A percentile compares a stretch with the other conserved stretches of the same genome.
phyloP scores from a whole-genome alignment of 495 filamentous ascomycete genomes.

The Hypoxylon trugodes region DNA sequence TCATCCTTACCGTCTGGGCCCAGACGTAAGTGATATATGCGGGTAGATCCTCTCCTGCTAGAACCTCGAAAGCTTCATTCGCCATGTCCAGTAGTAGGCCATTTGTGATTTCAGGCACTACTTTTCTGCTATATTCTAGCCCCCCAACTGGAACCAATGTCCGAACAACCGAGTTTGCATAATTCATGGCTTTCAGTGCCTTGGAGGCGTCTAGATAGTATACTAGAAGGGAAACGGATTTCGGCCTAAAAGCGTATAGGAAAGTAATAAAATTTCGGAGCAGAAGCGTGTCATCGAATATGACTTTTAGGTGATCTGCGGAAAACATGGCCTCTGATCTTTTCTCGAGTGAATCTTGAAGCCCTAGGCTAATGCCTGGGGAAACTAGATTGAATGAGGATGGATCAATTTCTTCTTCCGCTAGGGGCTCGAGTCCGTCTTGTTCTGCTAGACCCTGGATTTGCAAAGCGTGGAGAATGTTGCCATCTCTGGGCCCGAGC shows the following conservation, averaged over 20 bases:
- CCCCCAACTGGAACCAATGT: constrained; percentile 59
- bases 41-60: constrained; percentile 73
- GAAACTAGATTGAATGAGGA: constrained; percentile 62
- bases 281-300: constrained; percentile 69
- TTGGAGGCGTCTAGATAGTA: constrained; percentile 77
- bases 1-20: constrained; percentile 63
- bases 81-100: constrained; percentile 66
- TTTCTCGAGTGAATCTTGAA: constrained; percentile 63
- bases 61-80: constrained; percentile 62
- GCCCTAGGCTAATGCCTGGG: constrained; percentile 36
- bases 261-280: constrained; percentile 71
- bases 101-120: constrained; percentile 59
- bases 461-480: constrained; percentile 51
- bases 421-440: constrained; percentile 59
- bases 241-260: constrained; percentile 65
- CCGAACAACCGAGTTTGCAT: constrained; percentile 69
- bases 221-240: constrained; percentile 70
- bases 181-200: constrained; percentile 73
- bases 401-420: constrained; percentile 57
- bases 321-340: constrained; percentile 72
- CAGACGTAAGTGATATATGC: constrained; percentile 73
- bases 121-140: constrained; percentile 54
- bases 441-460: constrained; percentile 45
- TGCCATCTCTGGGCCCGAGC: constrained; percentile 31
- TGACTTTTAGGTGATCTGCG: constrained; percentile 66